Base-by-base conservation (phyloP, 768 basidiomycete species). In the Panaeolus cyanescens region DNA sequence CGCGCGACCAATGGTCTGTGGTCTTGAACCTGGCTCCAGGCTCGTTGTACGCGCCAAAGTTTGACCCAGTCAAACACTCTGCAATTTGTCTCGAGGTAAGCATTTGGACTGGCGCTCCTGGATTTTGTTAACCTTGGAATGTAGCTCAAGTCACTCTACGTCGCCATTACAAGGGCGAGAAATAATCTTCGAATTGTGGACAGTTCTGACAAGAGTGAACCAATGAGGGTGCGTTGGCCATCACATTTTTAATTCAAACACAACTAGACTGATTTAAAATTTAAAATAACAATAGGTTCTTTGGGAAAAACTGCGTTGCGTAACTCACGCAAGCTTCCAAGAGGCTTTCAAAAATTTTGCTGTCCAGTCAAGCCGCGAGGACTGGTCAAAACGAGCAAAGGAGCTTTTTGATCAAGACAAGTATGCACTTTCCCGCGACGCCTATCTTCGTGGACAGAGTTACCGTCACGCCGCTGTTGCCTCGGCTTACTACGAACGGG, bases 141-240 rank as follows among this genome's bases (percentile, higher is more conserved):
- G 7, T 42, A 90, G 88, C 75, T 91, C 20, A 91, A 91, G 65
- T 80, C 77, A 42, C 71, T 91, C 0, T 91, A 91, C 59, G 89
- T 91, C 2, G 90, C 88, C 0, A 81, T 90, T 15, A 91, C 90
- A 0, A 72, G 90, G 39, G 88, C 89, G 1, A 79, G 86, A 37
- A 87, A 85, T 59, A 87, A 89, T 55, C 67, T 91, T 5, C 89
- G 90, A 88, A 84, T 91, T 19, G 82, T 83, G 1, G 90, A 91
- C 68, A 79, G 75, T 32, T 89, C 88, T 0, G 72, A 76, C 1
- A 84, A 80, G 59, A 76, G 81, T 17, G 80, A 84, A 39, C 80
- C 87, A 2, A 85, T 89, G 83, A 75, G 79, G 64, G 88, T 88
- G 54, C 54, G 80, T 68, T 22, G 6, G 1, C 4, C 45, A n/a